phyloP scores from a whole-genome alignment of 306 rosid species.

The Dalbergia oliveri region DNA sequence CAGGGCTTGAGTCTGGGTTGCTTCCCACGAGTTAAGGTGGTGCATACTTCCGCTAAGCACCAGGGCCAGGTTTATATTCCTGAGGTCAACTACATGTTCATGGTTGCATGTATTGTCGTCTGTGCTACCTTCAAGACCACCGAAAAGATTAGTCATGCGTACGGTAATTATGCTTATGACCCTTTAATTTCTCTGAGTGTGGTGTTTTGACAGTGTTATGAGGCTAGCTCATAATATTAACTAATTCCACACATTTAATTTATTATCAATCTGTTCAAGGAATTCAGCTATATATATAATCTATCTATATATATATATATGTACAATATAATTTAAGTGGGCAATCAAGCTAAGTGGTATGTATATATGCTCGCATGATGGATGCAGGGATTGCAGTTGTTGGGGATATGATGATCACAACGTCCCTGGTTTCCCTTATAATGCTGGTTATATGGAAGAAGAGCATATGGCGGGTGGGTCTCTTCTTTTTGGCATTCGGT shows the following conservation, averaged over 20 bases:
- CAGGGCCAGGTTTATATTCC: conserved; percentile 88
- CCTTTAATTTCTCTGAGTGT: neutral
- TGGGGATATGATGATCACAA: conserved; percentile 73
- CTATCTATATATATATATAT: too few species aligned
- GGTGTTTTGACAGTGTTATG: too few species aligned
- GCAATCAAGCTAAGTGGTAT: neutral
- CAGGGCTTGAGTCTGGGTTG: conserved; percentile 80
- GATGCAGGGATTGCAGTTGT: conserved; percentile 79
- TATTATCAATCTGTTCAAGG: too few species aligned
- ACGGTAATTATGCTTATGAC: conserved; percentile 54
- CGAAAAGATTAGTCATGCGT: conserved; percentile 79
- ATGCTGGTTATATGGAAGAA: conserved; percentile 85
- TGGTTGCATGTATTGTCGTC: conserved; percentile 72
- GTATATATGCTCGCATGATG: neutral
- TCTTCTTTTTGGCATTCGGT: conserved; percentile 61
- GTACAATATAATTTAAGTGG: too few species aligned
- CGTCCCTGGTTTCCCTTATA: conserved; percentile 63
- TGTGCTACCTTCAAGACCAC: conserved; percentile 75
- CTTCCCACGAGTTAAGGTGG: conserved; percentile 80
- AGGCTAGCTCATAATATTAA: too few species aligned
- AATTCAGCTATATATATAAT: too few species aligned
- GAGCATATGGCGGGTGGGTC: conserved; percentile 60
- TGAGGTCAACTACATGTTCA: conserved; percentile 74
- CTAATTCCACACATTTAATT: too few species aligned
- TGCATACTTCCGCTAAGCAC: conserved; percentile 77